phyloP scores from a whole-genome alignment of 78 protist species.

The Dictyostelium capitatum region DNA sequence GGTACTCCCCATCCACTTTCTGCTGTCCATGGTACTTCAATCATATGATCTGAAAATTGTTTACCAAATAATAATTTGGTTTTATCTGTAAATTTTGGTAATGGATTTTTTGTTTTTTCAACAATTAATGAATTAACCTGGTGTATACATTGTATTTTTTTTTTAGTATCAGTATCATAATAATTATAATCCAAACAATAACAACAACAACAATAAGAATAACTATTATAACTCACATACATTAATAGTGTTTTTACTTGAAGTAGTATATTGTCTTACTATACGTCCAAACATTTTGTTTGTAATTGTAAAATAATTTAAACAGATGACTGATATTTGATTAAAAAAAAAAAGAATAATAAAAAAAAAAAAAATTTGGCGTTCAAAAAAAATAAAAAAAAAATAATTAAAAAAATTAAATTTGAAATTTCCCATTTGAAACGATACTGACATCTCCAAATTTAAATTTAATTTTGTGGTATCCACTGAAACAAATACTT shows the following conservation, averaged over 20 bases:
- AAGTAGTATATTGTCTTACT: background rate
- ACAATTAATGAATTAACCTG: conserved; percentile 55
- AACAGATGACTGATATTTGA: too few relatives aligned
- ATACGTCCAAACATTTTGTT: background rate
- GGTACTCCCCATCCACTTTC: conserved; percentile 93
- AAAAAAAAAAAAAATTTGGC: too few relatives aligned
- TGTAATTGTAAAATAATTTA: too few relatives aligned
- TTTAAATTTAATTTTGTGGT: too few relatives aligned
- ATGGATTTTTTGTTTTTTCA: conserved; percentile 81
- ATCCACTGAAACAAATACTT: too few relatives aligned
- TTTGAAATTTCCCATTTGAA: background rate
- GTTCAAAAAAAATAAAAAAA: too few relatives aligned
- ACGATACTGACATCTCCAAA: too few relatives aligned
- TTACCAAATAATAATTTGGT: conserved; percentile 92
- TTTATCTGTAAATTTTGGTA: conserved; percentile 59
- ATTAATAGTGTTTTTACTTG: conserved; percentile 16
- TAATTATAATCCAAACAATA: background rate
- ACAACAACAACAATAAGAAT: background rate
- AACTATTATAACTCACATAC: background rate
- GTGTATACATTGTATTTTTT: background rate
- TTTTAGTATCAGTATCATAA: background rate
- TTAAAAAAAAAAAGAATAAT: too few relatives aligned
- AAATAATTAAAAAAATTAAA: too few relatives aligned
- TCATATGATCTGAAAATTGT: conserved; percentile 96
- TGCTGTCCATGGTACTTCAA: conserved; percentile 89